phyloP scores from a whole-genome alignment of 2,329 filamentous ascomycete genomes.

The Monilinia fructicola region DNA sequence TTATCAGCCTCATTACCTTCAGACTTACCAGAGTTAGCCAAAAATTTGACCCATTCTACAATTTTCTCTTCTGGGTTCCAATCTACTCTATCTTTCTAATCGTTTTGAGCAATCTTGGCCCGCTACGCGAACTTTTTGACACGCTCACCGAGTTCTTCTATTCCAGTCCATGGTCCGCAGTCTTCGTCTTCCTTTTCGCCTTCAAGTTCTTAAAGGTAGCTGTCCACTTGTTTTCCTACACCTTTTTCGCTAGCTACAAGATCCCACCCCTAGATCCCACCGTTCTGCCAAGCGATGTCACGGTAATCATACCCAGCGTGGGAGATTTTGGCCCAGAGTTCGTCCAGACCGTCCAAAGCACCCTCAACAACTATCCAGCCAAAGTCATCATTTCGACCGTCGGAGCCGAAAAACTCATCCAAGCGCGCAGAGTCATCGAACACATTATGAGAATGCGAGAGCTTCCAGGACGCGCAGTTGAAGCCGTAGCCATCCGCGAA shows the following conservation, averaged over 20 bases:
- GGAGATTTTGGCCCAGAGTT: conserved; percentile 28
- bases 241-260: conserved; percentile 10
- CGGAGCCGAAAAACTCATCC: conserved; percentile 18
- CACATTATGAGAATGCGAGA: neutral
- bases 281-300: conserved; percentile 28
- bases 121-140: neutral
- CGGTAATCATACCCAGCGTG: conserved; percentile 32
- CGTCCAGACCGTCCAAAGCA: conserved; percentile 18
- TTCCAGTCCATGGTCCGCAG: conserved; percentile 10
- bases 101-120: neutral
- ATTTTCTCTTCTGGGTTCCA: neutral
- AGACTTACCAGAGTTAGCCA: neutral
- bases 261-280: conserved; percentile 15
- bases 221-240: conserved; percentile 30
- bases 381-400: conserved; percentile 30
- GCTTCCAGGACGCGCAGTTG: conserved; percentile 6
- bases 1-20: neutral
- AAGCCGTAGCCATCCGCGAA: conserved; percentile 14
- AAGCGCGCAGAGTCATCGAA: conserved; percentile 1
- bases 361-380: conserved; percentile 26
- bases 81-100: neutral
- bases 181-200: conserved; percentile 24
- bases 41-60: neutral
- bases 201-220: conserved; percentile 33
- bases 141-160: neutral